A percentile compares a stretch with the other conserved stretches of the same genome.
These are phyloP conservation scores for Xylariales sp. DNA, from an alignment of 2,329 filamentous ascomycete species.

Conservation along the genomic window DNA sequence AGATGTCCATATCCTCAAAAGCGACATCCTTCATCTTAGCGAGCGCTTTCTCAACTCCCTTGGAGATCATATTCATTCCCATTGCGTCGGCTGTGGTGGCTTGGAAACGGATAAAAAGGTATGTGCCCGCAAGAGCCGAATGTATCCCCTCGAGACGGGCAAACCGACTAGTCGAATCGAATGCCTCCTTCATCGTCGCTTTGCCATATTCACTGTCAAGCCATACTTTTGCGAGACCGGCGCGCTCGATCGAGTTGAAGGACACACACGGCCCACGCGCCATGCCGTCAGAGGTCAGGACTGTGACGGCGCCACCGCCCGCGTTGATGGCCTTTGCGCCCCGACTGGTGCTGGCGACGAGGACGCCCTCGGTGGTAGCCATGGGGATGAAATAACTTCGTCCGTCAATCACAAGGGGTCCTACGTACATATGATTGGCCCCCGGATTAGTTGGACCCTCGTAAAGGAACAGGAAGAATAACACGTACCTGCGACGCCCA, in stretches of 20 bases:
- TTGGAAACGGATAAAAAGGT: slow-evolving; percentile 98
- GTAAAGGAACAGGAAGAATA: too few species aligned
- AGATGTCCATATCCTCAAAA: slow-evolving; percentile 95
- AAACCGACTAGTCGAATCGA: slow-evolving; percentile 97
- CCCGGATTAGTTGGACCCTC: too few species aligned
- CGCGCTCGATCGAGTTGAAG: slow-evolving; percentile 83
- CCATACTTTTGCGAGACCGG: slow-evolving; percentile 95
- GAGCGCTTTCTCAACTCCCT: slow-evolving; percentile 95
- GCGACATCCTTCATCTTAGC: slow-evolving; percentile 89
- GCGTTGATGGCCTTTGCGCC: slow-evolving; percentile 98
- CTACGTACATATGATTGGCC: slow-evolving; percentile 49
- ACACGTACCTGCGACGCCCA: slow-evolving; percentile 77
- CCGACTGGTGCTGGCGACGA: slow-evolving; percentile 92
- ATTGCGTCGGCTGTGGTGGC: slow-evolving; percentile 98
- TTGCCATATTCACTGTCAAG: slow-evolving; percentile 91
- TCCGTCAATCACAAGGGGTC: slow-evolving; percentile 92
- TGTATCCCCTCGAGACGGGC: slow-evolving; percentile 90
- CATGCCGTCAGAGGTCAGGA: slow-evolving; percentile 96
- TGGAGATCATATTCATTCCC: slow-evolving; percentile 99
- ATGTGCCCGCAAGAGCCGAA: slow-evolving; percentile 91
- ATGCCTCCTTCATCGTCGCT: slow-evolving; percentile 85
- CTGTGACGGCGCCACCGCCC: slow-evolving; percentile 90
- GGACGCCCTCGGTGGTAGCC: slow-evolving; percentile 97
- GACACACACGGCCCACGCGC: slow-evolving; percentile 93
- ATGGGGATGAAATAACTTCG: slow-evolving; percentile 97